Conservation (phyloP, 495 filamentous ascomycete species). For the Penicillium dipodomyicola region DNA sequence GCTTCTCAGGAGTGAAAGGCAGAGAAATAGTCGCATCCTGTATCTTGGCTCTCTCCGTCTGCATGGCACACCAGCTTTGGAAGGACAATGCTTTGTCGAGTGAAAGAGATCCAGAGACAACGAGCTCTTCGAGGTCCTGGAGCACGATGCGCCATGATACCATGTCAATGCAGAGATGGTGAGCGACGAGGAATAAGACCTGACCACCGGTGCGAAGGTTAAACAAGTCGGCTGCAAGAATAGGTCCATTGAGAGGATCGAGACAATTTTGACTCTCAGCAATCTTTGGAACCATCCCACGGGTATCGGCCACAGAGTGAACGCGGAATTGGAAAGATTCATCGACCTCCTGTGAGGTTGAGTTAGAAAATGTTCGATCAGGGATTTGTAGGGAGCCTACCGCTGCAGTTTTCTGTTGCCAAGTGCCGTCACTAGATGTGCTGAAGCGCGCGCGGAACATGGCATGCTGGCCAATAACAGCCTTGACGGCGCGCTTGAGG, state of each 20-base stretch:
- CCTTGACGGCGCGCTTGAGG: slow-evolving; percentile 52
- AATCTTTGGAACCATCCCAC: slow-evolving; percentile 33
- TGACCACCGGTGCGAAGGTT: slow-evolving; percentile 52
- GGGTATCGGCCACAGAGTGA: slow-evolving; percentile 31
- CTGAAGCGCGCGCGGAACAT: slow-evolving; percentile 69
- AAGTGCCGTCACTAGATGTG: slow-evolving; percentile 31
- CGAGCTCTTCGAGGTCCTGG: slow-evolving; percentile 61
- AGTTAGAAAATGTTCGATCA: neutral
- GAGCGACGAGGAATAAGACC: slow-evolving; percentile 61
- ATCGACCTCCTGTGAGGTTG: slow-evolving; percentile 34
- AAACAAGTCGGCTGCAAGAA: slow-evolving; percentile 50
- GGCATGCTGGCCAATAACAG: slow-evolving; percentile 60
- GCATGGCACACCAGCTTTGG: slow-evolving; percentile 58
- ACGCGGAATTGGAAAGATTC: slow-evolving; percentile 41
- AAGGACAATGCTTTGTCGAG: slow-evolving; percentile 55
- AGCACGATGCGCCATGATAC: slow-evolving; percentile 69
- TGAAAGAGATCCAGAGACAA: slow-evolving; percentile 42
- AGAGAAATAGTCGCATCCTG: slow-evolving; percentile 24
- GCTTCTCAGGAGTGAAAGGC: slow-evolving; percentile 34
- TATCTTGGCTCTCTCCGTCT: slow-evolving; percentile 38
- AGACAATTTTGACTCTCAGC: slow-evolving; percentile 42
- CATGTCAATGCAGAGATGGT: slow-evolving; percentile 68
- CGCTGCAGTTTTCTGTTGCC: slow-evolving; percentile 43
- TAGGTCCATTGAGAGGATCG: slow-evolving; percentile 42
- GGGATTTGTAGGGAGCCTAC: slow-evolving; percentile 17